Evolutionary conservation across 257 asterid species (phyloP).

Genomic region (Gardenia jasminoides): DNA sequence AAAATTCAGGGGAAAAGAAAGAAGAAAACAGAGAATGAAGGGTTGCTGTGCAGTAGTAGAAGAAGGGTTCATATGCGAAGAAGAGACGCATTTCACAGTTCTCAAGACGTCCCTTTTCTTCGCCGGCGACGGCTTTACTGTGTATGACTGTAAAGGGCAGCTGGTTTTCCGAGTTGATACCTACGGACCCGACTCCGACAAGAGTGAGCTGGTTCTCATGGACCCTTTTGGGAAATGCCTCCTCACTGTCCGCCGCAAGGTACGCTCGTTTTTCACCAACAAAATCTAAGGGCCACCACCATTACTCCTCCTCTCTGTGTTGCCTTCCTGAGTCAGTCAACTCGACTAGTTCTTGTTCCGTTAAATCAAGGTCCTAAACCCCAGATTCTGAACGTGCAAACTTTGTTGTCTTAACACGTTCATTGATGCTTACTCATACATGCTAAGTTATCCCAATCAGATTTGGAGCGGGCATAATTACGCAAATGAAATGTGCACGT

Average conservation of each 20-base stretch:
- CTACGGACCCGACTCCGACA: conserved; percentile 51
- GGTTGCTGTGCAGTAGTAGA: conserved; percentile 39
- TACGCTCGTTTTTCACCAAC: neutral
- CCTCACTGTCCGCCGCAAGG: conserved; percentile 85
- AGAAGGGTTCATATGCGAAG: conserved; percentile 34
- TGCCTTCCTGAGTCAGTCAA: too few species aligned
- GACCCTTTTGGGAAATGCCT: conserved; percentile 64
- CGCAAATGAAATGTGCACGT: neutral
- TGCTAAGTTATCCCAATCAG: too few species aligned
- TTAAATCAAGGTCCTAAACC: too few species aligned
- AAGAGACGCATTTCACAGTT: conserved; percentile 64
- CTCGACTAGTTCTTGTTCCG: too few species aligned
- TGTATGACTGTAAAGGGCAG: conserved; percentile 51
- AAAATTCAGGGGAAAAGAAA: neutral
- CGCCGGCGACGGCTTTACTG: conserved; percentile 77
- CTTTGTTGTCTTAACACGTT: too few species aligned
- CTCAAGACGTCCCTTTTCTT: conserved; percentile 64
- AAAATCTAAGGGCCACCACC: too few species aligned
- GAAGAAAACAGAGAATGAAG: conserved; percentile 16
- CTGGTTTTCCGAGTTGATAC: conserved; percentile 73
- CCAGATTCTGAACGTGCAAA: too few species aligned
- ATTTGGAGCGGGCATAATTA: neutral
- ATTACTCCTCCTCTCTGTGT: too few species aligned
- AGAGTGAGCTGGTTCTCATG: conserved; percentile 66
- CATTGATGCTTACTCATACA: too few species aligned